Evolutionary conservation across 257 asterid genomes (phyloP), one percentile per base, ranked within the genome.

Genomic region (Dorcoceras hygrometricum): DNA sequence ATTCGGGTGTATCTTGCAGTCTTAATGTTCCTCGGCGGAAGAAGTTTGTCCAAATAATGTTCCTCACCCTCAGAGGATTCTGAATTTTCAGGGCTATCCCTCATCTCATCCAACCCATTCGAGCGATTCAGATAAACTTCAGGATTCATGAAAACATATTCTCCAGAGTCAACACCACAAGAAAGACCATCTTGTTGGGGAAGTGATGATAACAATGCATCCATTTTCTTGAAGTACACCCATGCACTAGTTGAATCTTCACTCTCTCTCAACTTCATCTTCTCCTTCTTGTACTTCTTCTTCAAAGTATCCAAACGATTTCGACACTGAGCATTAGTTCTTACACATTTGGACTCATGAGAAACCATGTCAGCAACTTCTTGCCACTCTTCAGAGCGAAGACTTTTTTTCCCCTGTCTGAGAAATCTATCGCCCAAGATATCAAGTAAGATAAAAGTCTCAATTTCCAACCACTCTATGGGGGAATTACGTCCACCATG

Each of bases 211-310:
- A 95, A 23, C 29, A 95, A 77, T 5, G 70, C 26, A 65, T 95
- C 99, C 79, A 95, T 84, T 71, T 86, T 91, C 84, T 84, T 75
- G 76, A 85, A 95, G 75, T 91, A 91, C 36, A 89, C 80, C 98
- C 97, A 95, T 19, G 81, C 81, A 53, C 81, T 84, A 24, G 66
- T 46, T 8, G 62, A 63, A 28, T 74, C 55, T n/a, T 72, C 66
- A 3, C 31, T 32, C 36, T 72, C 86, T 2, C 77, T 83, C 3
- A 75, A 29, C 76, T 84, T 87, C 76, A 58, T 78, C 70, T 50
- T 76, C 86, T 69, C 78, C 80, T 80, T 63, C 16, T 83, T 83
- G 79, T 83, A 83, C 20, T 83, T 83, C 77, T 78, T 83, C 57
- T 83, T 83, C 76, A 83, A 29, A 0, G 86, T 83, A 70, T 83